Base-by-base conservation (phyloP, 768 basidiomycete genomes). In the Suillus tomentosus region DNA sequence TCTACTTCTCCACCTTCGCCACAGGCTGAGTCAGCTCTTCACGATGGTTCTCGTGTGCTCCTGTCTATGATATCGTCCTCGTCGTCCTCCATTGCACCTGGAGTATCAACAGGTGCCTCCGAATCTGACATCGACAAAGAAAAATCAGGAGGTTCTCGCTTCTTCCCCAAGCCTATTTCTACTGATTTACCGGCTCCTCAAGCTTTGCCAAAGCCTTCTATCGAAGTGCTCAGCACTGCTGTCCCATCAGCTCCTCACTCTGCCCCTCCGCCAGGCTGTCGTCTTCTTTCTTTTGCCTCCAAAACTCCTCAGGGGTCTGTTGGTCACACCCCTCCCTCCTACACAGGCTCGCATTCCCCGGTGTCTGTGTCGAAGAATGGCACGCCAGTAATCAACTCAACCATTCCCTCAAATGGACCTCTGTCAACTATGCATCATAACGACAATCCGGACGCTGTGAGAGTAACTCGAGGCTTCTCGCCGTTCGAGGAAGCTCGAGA, bases 401-500 rank as follows among this genome's bases (percentile, higher is more conserved):
- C 39, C 42, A 65, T 22, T n/a, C 40, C 27, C 14, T 63, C 63
- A 53, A 60, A 45, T 22, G 62, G 59, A 36, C 43, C 22, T n/a
- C 37, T 13, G 19, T 27, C 63, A 47, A 50, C 19, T 14, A 14
- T 36, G 39, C 42, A 65, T 24, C 58, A 31, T 27, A 31, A 17
- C 53, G 37, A 62, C 65, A 58, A 36, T 58, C 11, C 63, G 42
- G 71, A 72, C 34, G 57, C 62, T 24, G 51, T 63, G 39, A 65
- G 68, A 60, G 22, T 62, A 40, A 65, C 59, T 56, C 66, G 78
- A 34, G 79, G 79, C 19, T 87, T 88, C 68, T 84, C 82, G 14
- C 85, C 86, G 0, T 88, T 88, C 66, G 85, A 88, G 43, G 86
- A 85, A 61, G 73, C 69, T 53, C 68, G 68, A 55, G 72, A 69